These are phyloP conservation scores for Albophoma yamanashiensis DNA, from an alignment of 2,329 filamentous ascomycete species.

Conservation along the genomic window DNA sequence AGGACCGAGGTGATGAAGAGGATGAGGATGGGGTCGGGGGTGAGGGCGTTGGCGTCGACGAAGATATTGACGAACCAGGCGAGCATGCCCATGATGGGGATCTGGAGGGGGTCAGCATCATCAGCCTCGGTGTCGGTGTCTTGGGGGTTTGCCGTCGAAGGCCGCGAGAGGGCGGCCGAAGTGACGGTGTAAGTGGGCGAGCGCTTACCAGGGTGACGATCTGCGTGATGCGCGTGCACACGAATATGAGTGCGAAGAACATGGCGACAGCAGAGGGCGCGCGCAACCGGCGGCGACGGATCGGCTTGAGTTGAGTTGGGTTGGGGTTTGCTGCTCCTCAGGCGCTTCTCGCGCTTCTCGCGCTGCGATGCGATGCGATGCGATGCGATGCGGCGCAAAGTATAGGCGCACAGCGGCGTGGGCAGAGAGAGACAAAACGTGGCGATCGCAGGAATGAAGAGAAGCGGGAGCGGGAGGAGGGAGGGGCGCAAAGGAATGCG, in stretches of 20 bases:
- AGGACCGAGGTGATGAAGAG: constrained; percentile 58
- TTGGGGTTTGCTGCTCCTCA: not conserved
- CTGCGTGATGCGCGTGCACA: constrained; percentile 50
- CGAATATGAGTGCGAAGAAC: constrained; percentile 53
- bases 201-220: constrained; percentile 51
- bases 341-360: not conserved
- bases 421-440: not conserved
- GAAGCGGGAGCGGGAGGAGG: not conserved
- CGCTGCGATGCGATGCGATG: not conserved
- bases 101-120: constrained; percentile 28
- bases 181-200: not conserved
- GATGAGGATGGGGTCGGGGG: constrained; percentile 52
- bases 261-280: constrained; percentile 26
- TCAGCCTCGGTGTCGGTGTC: not conserved
- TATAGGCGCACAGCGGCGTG: not conserved
- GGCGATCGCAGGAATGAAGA: not conserved
- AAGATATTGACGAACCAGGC: constrained; percentile 55
- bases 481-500: not conserved
- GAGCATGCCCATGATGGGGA: constrained; percentile 56
- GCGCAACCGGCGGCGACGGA: not conserved
- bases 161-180: not conserved
- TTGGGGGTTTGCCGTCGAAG: not conserved
- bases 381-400: not conserved
- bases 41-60: constrained; percentile 43
- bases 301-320: too few species aligned